A percentile compares a stretch with the other conserved stretches of the same genome.
Conservation (phyloP, 495 filamentous ascomycete species). For the Tuber borchii region DNA sequence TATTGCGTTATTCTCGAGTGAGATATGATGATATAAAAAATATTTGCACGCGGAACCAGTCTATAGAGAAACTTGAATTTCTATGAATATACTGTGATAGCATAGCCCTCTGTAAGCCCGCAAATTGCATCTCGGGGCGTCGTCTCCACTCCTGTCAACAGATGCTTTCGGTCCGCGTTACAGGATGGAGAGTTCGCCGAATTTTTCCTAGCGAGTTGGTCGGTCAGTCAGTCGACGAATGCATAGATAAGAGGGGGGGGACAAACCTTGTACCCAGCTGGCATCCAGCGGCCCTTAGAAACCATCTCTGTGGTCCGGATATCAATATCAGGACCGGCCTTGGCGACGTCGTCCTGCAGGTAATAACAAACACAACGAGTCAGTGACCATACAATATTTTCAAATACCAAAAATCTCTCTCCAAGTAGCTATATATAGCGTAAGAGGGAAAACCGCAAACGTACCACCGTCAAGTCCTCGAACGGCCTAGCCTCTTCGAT, state of each 20-base stretch:
- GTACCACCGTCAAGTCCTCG: slow-evolving; percentile 94
- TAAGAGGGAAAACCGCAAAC: slow-evolving; percentile 44
- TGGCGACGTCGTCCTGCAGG: slow-evolving; percentile 83
- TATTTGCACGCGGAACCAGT: not conserved
- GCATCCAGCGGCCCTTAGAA: slow-evolving; percentile 92
- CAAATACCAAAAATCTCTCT: not conserved
- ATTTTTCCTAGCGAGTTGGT: slow-evolving; percentile 69
- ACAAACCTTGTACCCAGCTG: slow-evolving; percentile 94
- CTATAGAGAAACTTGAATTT: not conserved
- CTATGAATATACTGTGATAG: not conserved
- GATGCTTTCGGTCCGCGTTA: slow-evolving; percentile 47
- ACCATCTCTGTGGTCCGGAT: slow-evolving; percentile 86
- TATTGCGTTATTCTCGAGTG: not conserved
- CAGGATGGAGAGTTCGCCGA: slow-evolving; percentile 87
- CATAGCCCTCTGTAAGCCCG: not conserved
- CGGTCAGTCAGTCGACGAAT: slow-evolving; percentile 4
- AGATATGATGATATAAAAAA: not conserved
- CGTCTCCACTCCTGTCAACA: not conserved
- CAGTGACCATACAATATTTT: not conserved
- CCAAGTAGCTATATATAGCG: slow-evolving; percentile 2
- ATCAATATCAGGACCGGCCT: slow-evolving; percentile 90
- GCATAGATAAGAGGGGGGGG: not conserved
- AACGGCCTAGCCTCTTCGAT: slow-evolving; percentile 94
- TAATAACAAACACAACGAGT: slow-evolving; percentile 19
- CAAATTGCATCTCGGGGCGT: not conserved